Evolutionary conservation across 163 green algal species (phyloP).

Genomic region (Botryococcus braunii): DNA sequence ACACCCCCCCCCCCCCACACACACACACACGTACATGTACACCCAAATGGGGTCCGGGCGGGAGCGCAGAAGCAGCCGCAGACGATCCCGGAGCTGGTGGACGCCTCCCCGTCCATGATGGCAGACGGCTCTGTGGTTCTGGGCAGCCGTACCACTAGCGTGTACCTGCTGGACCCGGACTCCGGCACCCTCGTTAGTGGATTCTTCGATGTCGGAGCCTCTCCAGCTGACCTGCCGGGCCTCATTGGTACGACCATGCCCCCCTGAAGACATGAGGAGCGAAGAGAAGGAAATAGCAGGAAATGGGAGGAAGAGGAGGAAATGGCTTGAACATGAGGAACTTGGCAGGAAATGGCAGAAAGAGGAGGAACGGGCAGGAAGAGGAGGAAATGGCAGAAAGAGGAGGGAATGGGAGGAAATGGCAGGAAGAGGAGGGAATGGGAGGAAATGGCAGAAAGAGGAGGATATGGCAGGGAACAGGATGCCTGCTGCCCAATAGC

Average conservation of each 20-base stretch:
- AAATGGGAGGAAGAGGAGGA: not conserved
- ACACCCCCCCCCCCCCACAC: no score
- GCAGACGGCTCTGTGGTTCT: conserved; percentile 71
- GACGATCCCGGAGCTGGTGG: conserved; percentile 74
- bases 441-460: no score
- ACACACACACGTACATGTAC: not conserved
- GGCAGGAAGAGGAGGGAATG: no score
- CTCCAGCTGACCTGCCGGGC: not conserved
- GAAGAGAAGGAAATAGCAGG: not conserved
- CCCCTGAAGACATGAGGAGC: no score
- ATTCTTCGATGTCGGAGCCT: conserved; percentile 10
- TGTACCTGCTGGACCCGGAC: conserved; percentile 71
- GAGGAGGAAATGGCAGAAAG: no score
- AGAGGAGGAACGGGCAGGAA: no score
- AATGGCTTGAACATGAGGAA: not conserved
- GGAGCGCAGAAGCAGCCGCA: conserved; percentile 65
- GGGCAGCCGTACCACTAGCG: conserved; percentile 47
- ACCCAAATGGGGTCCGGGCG: not conserved
- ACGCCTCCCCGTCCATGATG: conserved; percentile 63
- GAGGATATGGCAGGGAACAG: no score
- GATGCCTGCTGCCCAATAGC: no score
- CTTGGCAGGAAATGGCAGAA: not conserved
- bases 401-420: no score
- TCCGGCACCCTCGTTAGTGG: conserved; percentile 55
- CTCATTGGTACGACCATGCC: not conserved